These are phyloP conservation scores for Dryadomyces quercus-mongolicae DNA, from an alignment of 2,329 filamentous ascomycete species.

Conservation along the genomic window DNA sequence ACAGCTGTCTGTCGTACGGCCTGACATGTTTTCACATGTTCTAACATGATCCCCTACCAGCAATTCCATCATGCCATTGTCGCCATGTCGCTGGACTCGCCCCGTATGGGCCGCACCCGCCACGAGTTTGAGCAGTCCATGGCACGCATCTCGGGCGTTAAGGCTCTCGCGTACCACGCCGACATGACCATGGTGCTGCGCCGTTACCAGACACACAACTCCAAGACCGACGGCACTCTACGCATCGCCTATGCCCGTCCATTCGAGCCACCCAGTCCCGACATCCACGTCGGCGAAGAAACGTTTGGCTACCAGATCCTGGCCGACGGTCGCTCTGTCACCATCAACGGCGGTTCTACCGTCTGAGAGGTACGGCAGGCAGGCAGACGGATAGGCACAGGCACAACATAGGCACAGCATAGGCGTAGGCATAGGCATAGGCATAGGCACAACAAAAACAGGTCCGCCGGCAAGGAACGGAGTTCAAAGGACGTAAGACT, in stretches of 20 bases:
- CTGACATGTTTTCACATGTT: background rate
- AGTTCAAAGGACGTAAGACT: no score
- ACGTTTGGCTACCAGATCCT: constrained; percentile 3
- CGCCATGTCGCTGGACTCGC: constrained; percentile 3
- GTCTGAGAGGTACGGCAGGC: background rate
- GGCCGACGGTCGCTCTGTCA: constrained; percentile 5
- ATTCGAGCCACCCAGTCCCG: background rate
- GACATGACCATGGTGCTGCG: constrained; percentile 9
- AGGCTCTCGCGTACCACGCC: constrained; percentile 3
- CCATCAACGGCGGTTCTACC: background rate
- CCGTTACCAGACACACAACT: background rate
- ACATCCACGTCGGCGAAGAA: background rate
- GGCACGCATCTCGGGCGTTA: constrained; percentile 5
- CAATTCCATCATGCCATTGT: constrained; percentile 11
- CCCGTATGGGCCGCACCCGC: constrained; percentile 1
- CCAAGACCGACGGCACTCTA: constrained; percentile 8
- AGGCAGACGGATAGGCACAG: background rate
- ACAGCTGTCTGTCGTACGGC: background rate
- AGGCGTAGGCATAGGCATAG: no score
- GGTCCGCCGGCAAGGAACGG: no score
- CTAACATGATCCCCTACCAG: background rate
- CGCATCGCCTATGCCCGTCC: constrained; percentile 7
- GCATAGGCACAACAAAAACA: no score
- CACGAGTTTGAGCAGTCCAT: constrained; percentile 2
- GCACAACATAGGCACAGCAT: no score